Base-by-base conservation (phyloP, 768 basidiomycete genomes). In the Candolleomyces efflorescens region DNA sequence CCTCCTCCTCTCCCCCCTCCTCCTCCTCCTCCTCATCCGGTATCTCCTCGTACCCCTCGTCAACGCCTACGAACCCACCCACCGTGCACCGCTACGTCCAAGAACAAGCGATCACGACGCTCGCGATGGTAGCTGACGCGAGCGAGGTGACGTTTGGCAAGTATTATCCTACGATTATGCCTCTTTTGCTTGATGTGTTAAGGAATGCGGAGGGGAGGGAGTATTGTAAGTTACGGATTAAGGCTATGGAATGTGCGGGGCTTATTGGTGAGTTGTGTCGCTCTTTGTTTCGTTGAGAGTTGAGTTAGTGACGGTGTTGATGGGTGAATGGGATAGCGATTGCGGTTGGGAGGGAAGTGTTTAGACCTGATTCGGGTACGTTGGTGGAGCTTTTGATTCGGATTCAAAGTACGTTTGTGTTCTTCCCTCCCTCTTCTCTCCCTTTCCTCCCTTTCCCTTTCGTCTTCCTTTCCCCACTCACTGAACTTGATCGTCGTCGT, bases 211-310 rank as follows among this genome's bases (percentile, higher is more conserved):
- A 85, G 44, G 82, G 82, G 5, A 68, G 79, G 0, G 85, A 87
- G 52, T 86, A 89, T 68, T 75, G 79, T 23, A 87, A 85, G 66
- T 65, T 94, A 52, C 77, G 89, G 22, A 81, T 85, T 41, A 92
- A 94, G 66, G 90, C 91, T 0, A 94, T 96, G 90, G 93, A 95
- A 67, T 94, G 92, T 68, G 92, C 90, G 0, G 90, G 90, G 7
- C 74, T 93, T 20, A 88, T 92, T 59, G 92, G 92, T 92, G 41
- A 17, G 82, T 69, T n/a, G 11, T 24, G n/a, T 32, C 24, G 38
- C 7, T 36, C 18, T 11, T 39, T 41, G 26, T 17, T 58, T 48
- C 18, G 24, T 36, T 5, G 11, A 13, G 9, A 12, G 1, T 18
- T 51, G 37, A 45, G 22, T 60, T 27, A 18, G 43, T 26, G 18